Evolutionary conservation across 768 basidiomycete genomes (phyloP).

Genomic region (Boletus insuetus): DNA sequence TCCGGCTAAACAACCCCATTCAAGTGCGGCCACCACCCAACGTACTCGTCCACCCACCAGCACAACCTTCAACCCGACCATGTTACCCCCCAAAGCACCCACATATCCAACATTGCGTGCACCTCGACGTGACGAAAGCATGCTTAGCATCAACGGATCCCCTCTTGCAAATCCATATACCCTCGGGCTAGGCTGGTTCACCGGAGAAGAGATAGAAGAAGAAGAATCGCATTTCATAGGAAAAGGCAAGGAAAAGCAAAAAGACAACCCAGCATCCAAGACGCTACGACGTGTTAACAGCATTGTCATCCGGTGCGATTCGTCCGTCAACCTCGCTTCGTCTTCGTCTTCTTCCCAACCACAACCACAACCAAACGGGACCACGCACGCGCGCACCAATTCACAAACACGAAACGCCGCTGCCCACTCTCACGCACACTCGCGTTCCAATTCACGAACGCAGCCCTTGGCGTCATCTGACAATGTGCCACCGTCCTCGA

Average conservation of each 20-base stretch:
- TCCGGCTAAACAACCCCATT: conserved; percentile 42
- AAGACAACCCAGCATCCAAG: conserved; percentile 10
- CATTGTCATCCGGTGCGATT: conserved; percentile 61
- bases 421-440: conserved; percentile 28
- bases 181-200: conserved; percentile 61
- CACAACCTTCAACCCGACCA: conserved; percentile 68
- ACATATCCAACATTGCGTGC: conserved; percentile 52
- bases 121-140: conserved; percentile 70
- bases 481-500: not conserved
- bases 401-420: conserved; percentile 45
- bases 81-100: conserved; percentile 45
- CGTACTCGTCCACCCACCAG: conserved; percentile 52
- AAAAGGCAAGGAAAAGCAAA: conserved; percentile 25
- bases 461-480: conserved; percentile 14
- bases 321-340: conserved; percentile 41
- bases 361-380: conserved; percentile 18
- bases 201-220: conserved; percentile 32
- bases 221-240: conserved; percentile 12
- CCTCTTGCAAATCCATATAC: conserved; percentile 78
- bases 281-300: conserved; percentile 47
- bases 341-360: conserved; percentile 23
- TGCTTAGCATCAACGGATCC: conserved; percentile 81
- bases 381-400: conserved; percentile 44
- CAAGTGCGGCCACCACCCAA: not conserved
- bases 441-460: conserved; percentile 41